Evolutionary conservation across 2,329 filamentous ascomycete genomes (phyloP).

Genomic region (Penicillium sp.): DNA sequence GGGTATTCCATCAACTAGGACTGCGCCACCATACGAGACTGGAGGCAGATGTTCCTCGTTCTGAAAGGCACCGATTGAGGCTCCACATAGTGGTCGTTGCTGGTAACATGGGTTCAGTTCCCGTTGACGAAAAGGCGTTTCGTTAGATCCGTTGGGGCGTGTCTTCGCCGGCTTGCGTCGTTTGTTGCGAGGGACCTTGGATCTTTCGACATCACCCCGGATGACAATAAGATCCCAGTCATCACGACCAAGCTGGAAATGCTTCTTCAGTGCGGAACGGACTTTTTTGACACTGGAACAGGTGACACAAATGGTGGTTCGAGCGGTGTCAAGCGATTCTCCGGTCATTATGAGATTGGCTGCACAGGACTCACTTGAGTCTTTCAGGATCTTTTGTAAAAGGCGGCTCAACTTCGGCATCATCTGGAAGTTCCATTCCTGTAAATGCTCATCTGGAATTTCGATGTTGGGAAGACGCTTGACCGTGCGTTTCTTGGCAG

Average conservation of each 20-base stretch:
- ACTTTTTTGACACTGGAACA: conserved; percentile 61
- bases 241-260: conserved; percentile 57
- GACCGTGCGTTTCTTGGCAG: conserved; percentile 40
- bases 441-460: conserved; percentile 56
- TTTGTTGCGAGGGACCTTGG: conserved; percentile 50
- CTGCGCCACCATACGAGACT: conserved; percentile 85
- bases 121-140: conserved; percentile 28
- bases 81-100: conserved; percentile 75
- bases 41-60: conserved; percentile 83
- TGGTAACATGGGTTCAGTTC: conserved; percentile 73
- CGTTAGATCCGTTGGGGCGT: conserved; percentile 26
- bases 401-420: conserved; percentile 60
- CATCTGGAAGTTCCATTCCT: conserved; percentile 60
- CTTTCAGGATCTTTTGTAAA: conserved; percentile 58
- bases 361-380: conserved; percentile 61
- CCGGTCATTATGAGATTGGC: conserved; percentile 63
- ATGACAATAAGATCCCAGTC: conserved; percentile 62
- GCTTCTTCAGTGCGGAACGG: conserved; percentile 57
- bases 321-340: conserved; percentile 56
- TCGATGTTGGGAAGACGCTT: conserved; percentile 51
- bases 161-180: conserved; percentile 39
- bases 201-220: conserved; percentile 57
- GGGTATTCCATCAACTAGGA: conserved; percentile 78
- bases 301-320: conserved; percentile 63
- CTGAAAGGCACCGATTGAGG: conserved; percentile 89